phyloP scores from a whole-genome alignment of 2,329 filamentous ascomycete species.

The Botrytis paeoniae region DNA sequence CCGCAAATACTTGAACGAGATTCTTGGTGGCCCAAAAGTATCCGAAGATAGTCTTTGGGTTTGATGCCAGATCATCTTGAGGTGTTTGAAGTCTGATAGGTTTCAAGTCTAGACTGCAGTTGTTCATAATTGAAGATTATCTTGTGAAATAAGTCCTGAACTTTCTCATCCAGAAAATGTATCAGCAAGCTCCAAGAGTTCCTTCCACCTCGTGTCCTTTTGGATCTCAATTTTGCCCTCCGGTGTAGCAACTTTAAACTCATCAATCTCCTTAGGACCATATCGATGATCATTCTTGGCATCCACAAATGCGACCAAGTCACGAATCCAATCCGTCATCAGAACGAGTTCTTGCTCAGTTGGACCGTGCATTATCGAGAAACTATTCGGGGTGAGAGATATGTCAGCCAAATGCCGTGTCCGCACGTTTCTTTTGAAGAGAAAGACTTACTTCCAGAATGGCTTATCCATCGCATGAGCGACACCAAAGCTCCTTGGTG shows the following conservation, averaged over 20 bases:
- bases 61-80: not conserved
- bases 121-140: not conserved
- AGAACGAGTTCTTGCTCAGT: slow-evolving; percentile 38
- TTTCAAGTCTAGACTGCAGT: not conserved
- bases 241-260: slow-evolving; percentile 41
- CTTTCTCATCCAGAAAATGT: slow-evolving; percentile 32
- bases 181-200: slow-evolving; percentile 36
- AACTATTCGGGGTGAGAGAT: slow-evolving; percentile 31
- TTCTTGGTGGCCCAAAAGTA: too few relatives aligned
- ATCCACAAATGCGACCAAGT: slow-evolving; percentile 42
- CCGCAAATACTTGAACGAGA: too few relatives aligned
- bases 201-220: slow-evolving; percentile 40
- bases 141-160: not conserved
- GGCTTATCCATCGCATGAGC: slow-evolving; percentile 45
- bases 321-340: slow-evolving; percentile 42
- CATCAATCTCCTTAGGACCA: slow-evolving; percentile 39
- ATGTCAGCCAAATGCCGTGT: not conserved
- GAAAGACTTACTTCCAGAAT: slow-evolving; percentile 43
- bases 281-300: slow-evolving; percentile 35
- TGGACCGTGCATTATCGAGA: slow-evolving; percentile 42
- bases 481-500: slow-evolving; percentile 39
- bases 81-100: not conserved
- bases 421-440: too few relatives aligned
- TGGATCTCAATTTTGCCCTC: slow-evolving; percentile 39
- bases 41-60: not conserved